These are phyloP conservation scores for Geranium incanum DNA, from an alignment of 441 rosid genomes.

Conservation along the genomic window DNA sequence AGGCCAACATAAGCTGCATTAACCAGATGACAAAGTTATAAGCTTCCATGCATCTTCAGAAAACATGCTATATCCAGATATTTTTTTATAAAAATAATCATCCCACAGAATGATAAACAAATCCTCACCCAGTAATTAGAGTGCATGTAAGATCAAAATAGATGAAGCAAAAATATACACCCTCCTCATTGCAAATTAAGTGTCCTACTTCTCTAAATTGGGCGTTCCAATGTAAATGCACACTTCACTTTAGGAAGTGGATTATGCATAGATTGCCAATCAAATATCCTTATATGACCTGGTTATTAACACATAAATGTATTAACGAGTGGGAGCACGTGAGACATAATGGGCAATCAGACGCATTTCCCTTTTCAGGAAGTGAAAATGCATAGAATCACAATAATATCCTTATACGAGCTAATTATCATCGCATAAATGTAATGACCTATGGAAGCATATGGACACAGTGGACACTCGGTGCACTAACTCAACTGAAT, in stretches of 20 bases:
- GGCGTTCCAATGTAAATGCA: not conserved
- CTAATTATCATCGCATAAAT: not conserved
- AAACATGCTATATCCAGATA: no score
- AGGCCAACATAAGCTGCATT: constrained; percentile 93
- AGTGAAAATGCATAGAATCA: not conserved
- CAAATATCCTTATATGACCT: not conserved
- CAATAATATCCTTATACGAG: not conserved
- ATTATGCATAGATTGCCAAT: not conserved
- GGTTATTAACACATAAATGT: not conserved
- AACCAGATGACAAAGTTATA: constrained; percentile 12
- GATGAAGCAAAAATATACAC: not conserved
- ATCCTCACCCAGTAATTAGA: not conserved
- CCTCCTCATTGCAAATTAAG: not conserved
- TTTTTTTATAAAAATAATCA: no score
- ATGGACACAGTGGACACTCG: not conserved
- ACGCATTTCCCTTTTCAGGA: not conserved
- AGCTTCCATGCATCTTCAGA: not conserved
- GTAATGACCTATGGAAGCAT: not conserved
- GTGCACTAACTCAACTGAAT: not conserved
- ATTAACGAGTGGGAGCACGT: not conserved
- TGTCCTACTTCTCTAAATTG: not conserved
- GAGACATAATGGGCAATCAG: not conserved
- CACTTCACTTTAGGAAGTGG: not conserved
- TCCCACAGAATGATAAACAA: no score
- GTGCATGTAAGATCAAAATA: not conserved